Conservation (phyloP, 1,139 yeast species). For the Saccharomycopsis hybrid region DNA sequence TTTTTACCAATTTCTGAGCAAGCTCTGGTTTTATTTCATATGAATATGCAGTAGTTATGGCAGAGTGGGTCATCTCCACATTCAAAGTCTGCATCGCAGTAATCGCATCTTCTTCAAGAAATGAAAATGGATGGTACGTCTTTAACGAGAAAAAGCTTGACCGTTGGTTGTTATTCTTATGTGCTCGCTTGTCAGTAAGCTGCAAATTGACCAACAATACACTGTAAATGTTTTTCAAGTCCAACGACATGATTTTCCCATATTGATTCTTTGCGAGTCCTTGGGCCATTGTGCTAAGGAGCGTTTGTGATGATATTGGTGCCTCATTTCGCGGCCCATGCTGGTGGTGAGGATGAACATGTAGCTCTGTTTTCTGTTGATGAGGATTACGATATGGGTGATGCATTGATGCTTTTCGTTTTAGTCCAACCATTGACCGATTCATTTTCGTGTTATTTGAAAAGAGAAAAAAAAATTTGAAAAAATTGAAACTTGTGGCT, state of each 20-base stretch:
- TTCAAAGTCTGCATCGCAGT: conserved; percentile 43
- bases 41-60: conserved; percentile 53
- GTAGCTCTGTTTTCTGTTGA: no score
- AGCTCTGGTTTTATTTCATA: conserved; percentile 50
- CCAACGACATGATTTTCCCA: conserved; percentile 49
- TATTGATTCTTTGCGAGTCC: conserved; percentile 44
- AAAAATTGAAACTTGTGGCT: no score
- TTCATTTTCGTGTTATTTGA: no score
- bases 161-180: background rate
- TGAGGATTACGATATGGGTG: no score
- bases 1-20: conserved; percentile 44
- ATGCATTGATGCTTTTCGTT: no score
- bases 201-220: conserved; percentile 45
- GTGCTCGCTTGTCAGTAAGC: conserved; percentile 26
- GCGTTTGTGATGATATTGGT: no score
- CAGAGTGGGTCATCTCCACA: conserved; percentile 40
- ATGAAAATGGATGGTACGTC: conserved; percentile 43
- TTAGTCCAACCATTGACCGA: no score
- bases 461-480: no score
- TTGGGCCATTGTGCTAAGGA: no score
- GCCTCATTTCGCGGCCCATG: no score
- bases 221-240: conserved; percentile 52
- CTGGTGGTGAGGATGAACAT: no score
- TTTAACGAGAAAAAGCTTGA: conserved; percentile 4
- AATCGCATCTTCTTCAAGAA: conserved; percentile 48